Base-by-base conservation (phyloP, 768 basidiomycete species). In the Mycena polygramma region DNA sequence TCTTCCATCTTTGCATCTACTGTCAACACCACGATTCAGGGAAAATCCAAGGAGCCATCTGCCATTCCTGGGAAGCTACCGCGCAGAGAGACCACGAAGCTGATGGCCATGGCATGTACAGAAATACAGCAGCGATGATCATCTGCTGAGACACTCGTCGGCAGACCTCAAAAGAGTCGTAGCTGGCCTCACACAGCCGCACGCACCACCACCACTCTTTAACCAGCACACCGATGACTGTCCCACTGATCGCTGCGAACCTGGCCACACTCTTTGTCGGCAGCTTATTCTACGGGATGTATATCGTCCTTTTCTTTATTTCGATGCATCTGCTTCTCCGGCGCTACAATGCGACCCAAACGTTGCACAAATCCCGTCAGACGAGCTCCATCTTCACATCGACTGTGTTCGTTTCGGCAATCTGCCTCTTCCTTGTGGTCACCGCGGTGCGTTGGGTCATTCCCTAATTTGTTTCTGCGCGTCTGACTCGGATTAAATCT, bases 211-310 rank as follows among this genome's bases (percentile, higher is more conserved):
- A 46, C 17, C 19, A 7, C 45, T 39, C 55, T 57, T 46, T 15
- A 2, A 46, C 7, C 45, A 7, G 17, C 19, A 46, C 45, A 14
- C 30, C 52, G 2, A 68, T 63, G 67, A 10, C 67, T 22, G n/a
- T 51, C 46, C 10, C 67, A 7, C 19, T 68, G 20, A 51, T 30
- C 22, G 15, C 67, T 22, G 54, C 26, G n/a, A n/a, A n/a, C n/a
- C n/a, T n/a, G n/a, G n/a, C n/a, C n/a, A 36, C 54, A 17, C 60
- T 68, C 7, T 46, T 37, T 11, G 2, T 63, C 26, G 52, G 35
- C 10, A 66, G 19, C 6, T 53, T 71, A n/a, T 51, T 66, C 30
- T 71, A 71, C 35, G 69, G 69, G 26, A 41, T 57, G 6, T 70
- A 70, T 55, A 8, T 54, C 2, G 58, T 70, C 2, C 20, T 70